These are phyloP conservation scores for Phialophora tarda DNA, from an alignment of 2,329 filamentous ascomycete species.

Conservation along the genomic window DNA sequence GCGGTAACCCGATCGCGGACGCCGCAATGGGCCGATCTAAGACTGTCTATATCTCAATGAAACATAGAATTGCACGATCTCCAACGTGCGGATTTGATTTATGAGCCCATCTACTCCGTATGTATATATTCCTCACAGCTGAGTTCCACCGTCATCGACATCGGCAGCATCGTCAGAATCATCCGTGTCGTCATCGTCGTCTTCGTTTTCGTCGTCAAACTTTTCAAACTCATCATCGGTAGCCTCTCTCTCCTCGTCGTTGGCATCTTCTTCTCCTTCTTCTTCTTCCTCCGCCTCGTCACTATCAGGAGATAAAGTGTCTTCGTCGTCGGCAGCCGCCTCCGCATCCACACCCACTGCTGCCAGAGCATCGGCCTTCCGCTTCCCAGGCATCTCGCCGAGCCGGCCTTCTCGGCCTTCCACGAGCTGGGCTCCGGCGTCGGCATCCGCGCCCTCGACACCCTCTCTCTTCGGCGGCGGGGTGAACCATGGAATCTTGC, in stretches of 20 bases:
- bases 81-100: no score
- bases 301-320: slow-evolving; percentile 8
- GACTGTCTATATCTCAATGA: no score
- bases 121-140: slow-evolving; percentile 16
- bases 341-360: slow-evolving; percentile 52
- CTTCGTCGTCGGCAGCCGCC: slow-evolving; percentile 40
- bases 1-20: no score
- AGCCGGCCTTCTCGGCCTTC: slow-evolving; percentile 77
- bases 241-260: slow-evolving; percentile 2
- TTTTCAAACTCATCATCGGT: slow-evolving; percentile 23
- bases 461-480: slow-evolving; percentile 66
- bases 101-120: not conserved
- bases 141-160: slow-evolving; percentile 16
- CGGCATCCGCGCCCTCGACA: slow-evolving; percentile 52
- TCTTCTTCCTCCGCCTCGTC: slow-evolving; percentile 33
- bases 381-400: slow-evolving; percentile 83
- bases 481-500: slow-evolving; percentile 96
- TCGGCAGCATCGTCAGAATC: slow-evolving; percentile 4
- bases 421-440: slow-evolving; percentile 54
- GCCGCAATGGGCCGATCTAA: no score
- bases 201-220: slow-evolving; percentile 34
- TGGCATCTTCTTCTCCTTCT: slow-evolving; percentile 26
- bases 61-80: no score
- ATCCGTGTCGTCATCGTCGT: slow-evolving; percentile 6
- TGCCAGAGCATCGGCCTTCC: slow-evolving; percentile 61